Conservation (phyloP, 257 asterid genomes). For the Verbascum thapsus region DNA sequence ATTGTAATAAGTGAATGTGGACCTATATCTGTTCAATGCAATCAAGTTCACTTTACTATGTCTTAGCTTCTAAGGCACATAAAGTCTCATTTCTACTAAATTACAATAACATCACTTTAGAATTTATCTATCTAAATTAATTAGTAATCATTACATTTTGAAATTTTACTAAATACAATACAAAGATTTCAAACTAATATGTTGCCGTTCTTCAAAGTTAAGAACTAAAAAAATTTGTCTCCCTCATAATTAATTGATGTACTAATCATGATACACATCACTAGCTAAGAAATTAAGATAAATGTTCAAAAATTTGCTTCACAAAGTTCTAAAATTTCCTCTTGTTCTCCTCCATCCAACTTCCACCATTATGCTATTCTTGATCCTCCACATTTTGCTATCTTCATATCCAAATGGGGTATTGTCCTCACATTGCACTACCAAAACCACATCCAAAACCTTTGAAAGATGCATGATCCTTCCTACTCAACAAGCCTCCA, state of each 20-base stretch:
- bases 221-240: constrained; percentile 29
- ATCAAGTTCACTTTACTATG: constrained; percentile 19
- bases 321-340: neutral
- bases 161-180: constrained; percentile 27
- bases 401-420: constrained; percentile 33
- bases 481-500: constrained; percentile 81
- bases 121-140: constrained; percentile 6
- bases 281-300: constrained; percentile 15
- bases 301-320: constrained; percentile 9
- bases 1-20: constrained; percentile 34
- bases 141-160: constrained; percentile 5
- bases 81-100: constrained; percentile 26
- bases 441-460: constrained; percentile 49
- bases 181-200: constrained; percentile 5
- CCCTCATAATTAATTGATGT: constrained; percentile 34
- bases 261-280: constrained; percentile 17
- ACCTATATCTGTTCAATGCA: constrained; percentile 16
- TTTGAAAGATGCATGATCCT: constrained; percentile 71
- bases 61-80: constrained; percentile 48
- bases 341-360: constrained; percentile 4
- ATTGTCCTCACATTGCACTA: constrained; percentile 56
- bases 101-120: constrained; percentile 16
- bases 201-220: constrained; percentile 49
- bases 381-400: constrained; percentile 31
- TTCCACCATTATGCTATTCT: constrained; percentile 33